phyloP scores from a whole-genome alignment of 139 green algal genomes.

The Spirogloea muscicola region DNA sequence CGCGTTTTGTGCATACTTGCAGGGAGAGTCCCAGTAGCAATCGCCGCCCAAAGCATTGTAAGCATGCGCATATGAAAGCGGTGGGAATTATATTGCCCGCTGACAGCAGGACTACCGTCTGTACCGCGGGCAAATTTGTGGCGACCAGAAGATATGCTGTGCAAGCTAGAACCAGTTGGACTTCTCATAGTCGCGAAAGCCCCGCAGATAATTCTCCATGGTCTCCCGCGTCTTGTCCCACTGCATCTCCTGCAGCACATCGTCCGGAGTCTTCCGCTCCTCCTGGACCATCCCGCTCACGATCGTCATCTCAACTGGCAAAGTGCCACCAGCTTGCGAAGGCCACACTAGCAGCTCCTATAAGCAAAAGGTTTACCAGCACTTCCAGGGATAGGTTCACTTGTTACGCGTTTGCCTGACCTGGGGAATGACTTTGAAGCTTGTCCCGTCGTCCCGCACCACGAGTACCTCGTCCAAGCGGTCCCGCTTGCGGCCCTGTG shows the following conservation, averaged over 20 bases:
- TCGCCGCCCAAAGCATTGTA: too few relatives aligned
- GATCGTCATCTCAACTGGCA: background rate
- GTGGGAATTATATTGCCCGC: too few relatives aligned
- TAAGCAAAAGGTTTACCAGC: background rate
- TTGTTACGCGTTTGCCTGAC: background rate
- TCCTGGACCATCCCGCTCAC: constrained; percentile 11
- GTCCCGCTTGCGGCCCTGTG: background rate
- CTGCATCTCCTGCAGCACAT: constrained; percentile 26
- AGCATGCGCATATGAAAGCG: too few relatives aligned
- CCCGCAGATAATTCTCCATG: constrained; percentile 28
- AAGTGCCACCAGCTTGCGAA: background rate
- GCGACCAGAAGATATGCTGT: too few relatives aligned
- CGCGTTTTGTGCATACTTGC: too few relatives aligned
- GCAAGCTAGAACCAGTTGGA: constrained; percentile 46
- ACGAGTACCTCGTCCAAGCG: constrained; percentile 5
- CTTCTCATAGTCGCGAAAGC: constrained; percentile 32
- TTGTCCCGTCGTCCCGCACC: constrained; percentile 16
- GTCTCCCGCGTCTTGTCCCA: constrained; percentile 19
- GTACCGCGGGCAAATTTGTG: too few relatives aligned
- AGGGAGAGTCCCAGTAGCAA: too few relatives aligned
- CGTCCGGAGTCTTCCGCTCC: constrained; percentile 12
- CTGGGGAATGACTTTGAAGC: constrained; percentile 18
- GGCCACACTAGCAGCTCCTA: background rate
- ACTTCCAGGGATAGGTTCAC: background rate
- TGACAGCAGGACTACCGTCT: too few relatives aligned